Evolutionary conservation across 2,329 filamentous ascomycete genomes (phyloP), one percentile per base, ranked within the genome.

Genomic region (Aureobasidium melanogenum): DNA sequence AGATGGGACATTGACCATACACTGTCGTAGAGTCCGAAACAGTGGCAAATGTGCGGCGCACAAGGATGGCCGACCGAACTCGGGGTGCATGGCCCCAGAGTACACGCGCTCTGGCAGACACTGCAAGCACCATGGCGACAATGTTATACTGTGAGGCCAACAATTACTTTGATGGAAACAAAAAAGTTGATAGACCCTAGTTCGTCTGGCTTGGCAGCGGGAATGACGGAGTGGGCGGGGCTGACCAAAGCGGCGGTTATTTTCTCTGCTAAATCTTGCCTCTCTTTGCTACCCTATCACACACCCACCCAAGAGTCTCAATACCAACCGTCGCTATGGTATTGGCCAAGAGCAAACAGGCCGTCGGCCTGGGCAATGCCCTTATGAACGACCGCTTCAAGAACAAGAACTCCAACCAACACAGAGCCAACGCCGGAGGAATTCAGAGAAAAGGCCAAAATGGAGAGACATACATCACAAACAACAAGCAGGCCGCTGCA

Each of bases 381-480:
- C 84, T 99, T 73, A 99, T 99, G 94, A 97, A 97, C 74, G 94
- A 97, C 78, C 88, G 93, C 62, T 97, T 97, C 75, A 96, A 94
- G 77, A 89, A 90, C 70, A 97, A 95, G 76, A 89, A 91, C 66
- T 73, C 82, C 56, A 88, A 92, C 74, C 87, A 91, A 73, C 93
- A 91, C 76, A 88, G 88, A 72, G 83, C 75, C 63, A 86, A 91
- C 73, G 85, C 82, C 63, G 82, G 92, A 69, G 81, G 84, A 30
- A 73, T 73, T 60, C 67, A 63, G 58, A 68, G 71, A 26, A 67
- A 64, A 30, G 32, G 30, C 48, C 41, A 36, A 63, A 74, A 71
- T 71, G 66, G 64, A 22, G 65, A 68, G 19, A 69, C 88, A 80
- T 99, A 99, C 74, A 86, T 97, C 69, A 94, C 91, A 52, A 97